These are phyloP conservation scores for Arthrobotrys conoides DNA, from an alignment of 2,329 filamentous ascomycete genomes.

Conservation along the genomic window DNA sequence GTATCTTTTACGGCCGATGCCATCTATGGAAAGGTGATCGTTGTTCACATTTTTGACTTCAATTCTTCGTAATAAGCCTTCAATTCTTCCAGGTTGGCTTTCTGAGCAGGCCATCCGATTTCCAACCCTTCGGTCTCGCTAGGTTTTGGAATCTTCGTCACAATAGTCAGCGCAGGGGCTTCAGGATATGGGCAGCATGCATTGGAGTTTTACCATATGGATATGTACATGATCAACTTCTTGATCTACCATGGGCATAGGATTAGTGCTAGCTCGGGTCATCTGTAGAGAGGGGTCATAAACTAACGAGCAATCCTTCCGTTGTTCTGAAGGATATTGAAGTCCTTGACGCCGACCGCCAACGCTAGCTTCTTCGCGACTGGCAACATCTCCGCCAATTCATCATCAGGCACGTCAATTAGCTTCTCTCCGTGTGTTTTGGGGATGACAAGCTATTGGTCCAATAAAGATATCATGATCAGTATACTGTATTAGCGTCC, in stretches of 20 bases:
- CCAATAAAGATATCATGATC: constrained; percentile 77
- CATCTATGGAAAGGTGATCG: background rate
- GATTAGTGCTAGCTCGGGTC: background rate
- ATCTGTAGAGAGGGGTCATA: background rate
- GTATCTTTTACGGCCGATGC: too few species aligned
- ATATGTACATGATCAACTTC: constrained; percentile 79
- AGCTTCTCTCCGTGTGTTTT: constrained; percentile 95
- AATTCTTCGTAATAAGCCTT: constrained; percentile 85
- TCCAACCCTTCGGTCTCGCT: constrained; percentile 83
- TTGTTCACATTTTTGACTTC: constrained; percentile 85
- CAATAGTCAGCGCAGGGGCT: background rate
- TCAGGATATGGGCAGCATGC: background rate
- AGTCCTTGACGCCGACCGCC: constrained; percentile 82
- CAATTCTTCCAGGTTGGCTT: constrained; percentile 83
- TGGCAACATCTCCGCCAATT: constrained; percentile 85
- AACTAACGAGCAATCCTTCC: constrained; percentile 90
- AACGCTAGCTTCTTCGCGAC: constrained; percentile 88
- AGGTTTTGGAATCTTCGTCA: constrained; percentile 87
- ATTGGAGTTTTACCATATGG: constrained; percentile 78
- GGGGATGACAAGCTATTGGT: constrained; percentile 86
- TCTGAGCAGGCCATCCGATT: constrained; percentile 82
- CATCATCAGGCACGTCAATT: constrained; percentile 90
- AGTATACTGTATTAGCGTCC: background rate
- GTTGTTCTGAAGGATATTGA: constrained; percentile 98
- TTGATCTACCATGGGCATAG: constrained; percentile 29